Conservation (phyloP, 2,329 filamentous ascomycete species). For the Ophiocordyceps camponoti-rufipedis region DNA sequence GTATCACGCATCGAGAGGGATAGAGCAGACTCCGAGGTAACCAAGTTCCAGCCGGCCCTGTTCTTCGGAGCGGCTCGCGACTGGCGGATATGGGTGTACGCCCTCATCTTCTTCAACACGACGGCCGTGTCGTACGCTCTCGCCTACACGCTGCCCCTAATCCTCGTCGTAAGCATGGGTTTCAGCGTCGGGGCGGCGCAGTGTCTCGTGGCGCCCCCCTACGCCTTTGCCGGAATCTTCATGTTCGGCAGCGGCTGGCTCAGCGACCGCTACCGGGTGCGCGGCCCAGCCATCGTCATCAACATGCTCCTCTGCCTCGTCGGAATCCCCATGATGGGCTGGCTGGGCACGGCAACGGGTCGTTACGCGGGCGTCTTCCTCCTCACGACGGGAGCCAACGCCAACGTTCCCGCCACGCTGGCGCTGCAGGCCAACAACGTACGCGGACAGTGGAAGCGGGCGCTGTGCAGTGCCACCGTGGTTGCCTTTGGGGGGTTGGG, state of each 20-base stretch:
- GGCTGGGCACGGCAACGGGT: conserved; percentile 32
- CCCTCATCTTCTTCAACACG: conserved; percentile 41
- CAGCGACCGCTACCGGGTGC: conserved; percentile 47
- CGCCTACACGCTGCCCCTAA: conserved; percentile 63
- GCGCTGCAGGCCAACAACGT: conserved; percentile 80
- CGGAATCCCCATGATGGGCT: conserved; percentile 58
- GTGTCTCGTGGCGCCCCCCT: conserved; percentile 55
- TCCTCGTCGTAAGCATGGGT: conserved; percentile 43
- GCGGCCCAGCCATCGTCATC: conserved; percentile 46
- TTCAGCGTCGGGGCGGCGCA: conserved; percentile 47
- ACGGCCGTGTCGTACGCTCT: conserved; percentile 61
- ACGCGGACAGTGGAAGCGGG: conserved; percentile 75
- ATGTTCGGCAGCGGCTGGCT: conserved; percentile 42
- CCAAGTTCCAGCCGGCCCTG: conserved; percentile 27
- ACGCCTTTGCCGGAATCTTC: conserved; percentile 43
- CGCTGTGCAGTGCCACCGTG: conserved; percentile 57
- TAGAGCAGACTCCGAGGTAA: conserved; percentile 35
- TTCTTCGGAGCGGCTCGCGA: conserved; percentile 30
- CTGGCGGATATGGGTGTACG: conserved; percentile 44
- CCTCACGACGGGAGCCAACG: conserved; percentile 57
- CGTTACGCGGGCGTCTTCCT: conserved; percentile 63
- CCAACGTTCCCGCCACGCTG: conserved; percentile 58
- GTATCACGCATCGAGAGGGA: conserved; percentile 36
- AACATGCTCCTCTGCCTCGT: conserved; percentile 50
- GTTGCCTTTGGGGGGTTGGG: conserved; percentile 64